Evolutionary conservation across 352 stramenopile species (phyloP).

Genomic region (Peronospora belbahrii): DNA sequence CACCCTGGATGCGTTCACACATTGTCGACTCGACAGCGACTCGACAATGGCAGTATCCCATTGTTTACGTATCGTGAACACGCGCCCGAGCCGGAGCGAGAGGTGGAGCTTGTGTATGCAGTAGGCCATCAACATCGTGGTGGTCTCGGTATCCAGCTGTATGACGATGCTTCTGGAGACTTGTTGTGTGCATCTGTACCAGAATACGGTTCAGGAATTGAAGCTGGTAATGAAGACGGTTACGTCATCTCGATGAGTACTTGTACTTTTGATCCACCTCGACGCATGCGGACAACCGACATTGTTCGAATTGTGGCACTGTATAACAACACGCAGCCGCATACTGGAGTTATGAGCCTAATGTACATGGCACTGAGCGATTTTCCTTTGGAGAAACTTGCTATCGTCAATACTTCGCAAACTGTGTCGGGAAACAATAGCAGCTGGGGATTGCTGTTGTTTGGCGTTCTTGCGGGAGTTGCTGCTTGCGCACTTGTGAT

Average conservation of each 20-base stretch:
- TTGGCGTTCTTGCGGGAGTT: slow-evolving; percentile 22
- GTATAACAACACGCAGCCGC: slow-evolving; percentile 74
- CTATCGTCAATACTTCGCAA: slow-evolving; percentile 5
- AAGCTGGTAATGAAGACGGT: slow-evolving; percentile 57
- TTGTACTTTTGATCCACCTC: slow-evolving; percentile 65
- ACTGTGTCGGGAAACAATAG: not conserved
- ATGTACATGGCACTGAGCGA: slow-evolving; percentile 72
- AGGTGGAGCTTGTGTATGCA: slow-evolving; percentile 73
- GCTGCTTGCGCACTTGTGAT: slow-evolving; percentile 18
- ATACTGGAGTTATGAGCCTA: slow-evolving; percentile 73
- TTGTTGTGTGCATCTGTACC: slow-evolving; percentile 60
- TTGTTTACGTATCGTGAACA: slow-evolving; percentile 21
- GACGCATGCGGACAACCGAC: slow-evolving; percentile 58
- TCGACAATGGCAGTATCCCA: slow-evolving; percentile 34
- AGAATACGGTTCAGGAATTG: slow-evolving; percentile 48
- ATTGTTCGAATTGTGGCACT: slow-evolving; percentile 66
- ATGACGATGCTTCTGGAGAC: slow-evolving; percentile 59
- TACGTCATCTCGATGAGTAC: slow-evolving; percentile 70
- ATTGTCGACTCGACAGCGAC: slow-evolving; percentile 52
- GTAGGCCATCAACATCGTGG: slow-evolving; percentile 74
- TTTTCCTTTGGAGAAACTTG: slow-evolving; percentile 23
- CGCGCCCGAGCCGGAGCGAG: slow-evolving; percentile 22
- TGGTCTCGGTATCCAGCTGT: slow-evolving; percentile 63
- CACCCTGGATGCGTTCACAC: slow-evolving; percentile 76
- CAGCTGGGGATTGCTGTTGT: slow-evolving; percentile 11